These are phyloP conservation scores for Trichoderma sp. DNA, from an alignment of 2,329 filamentous ascomycete genomes.

Conservation along the genomic window DNA sequence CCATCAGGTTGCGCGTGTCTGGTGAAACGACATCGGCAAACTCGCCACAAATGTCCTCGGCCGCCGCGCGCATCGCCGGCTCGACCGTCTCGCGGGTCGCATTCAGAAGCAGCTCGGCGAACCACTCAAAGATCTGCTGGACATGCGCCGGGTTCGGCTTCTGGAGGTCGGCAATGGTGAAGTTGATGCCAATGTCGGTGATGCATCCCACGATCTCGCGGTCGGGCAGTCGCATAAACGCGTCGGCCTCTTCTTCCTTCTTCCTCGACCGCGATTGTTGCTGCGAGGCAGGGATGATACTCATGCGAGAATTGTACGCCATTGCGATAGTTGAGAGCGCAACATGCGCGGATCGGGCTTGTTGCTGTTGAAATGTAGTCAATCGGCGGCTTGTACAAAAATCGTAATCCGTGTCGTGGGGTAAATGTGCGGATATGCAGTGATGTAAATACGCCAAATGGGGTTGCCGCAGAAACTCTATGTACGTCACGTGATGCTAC, in stretches of 20 bases:
- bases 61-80: slow-evolving; percentile 90
- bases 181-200: slow-evolving; percentile 91
- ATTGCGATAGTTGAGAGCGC: slow-evolving; percentile 40
- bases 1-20: slow-evolving; percentile 93
- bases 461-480: slow-evolving; percentile 27
- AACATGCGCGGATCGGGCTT: neutral
- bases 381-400: neutral
- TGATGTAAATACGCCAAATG: slow-evolving; percentile 4
- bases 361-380: neutral
- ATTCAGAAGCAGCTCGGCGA: slow-evolving; percentile 91
- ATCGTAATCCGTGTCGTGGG: slow-evolving; percentile 3
- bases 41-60: slow-evolving; percentile 82
- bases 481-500: neutral
- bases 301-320: slow-evolving; percentile 63
- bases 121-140: slow-evolving; percentile 97
- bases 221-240: slow-evolving; percentile 62
- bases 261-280: slow-evolving; percentile 55
- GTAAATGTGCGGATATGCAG: neutral
- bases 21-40: slow-evolving; percentile 80
- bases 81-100: slow-evolving; percentile 90
- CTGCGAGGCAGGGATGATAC: slow-evolving; percentile 57
- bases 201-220: slow-evolving; percentile 95
- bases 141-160: slow-evolving; percentile 94
- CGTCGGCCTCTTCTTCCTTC: slow-evolving; percentile 61
- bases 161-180: slow-evolving; percentile 81